These are phyloP conservation scores for Fusarium cyanostomum DNA, from an alignment of 2,329 filamentous ascomycete genomes.

Conservation along the genomic window DNA sequence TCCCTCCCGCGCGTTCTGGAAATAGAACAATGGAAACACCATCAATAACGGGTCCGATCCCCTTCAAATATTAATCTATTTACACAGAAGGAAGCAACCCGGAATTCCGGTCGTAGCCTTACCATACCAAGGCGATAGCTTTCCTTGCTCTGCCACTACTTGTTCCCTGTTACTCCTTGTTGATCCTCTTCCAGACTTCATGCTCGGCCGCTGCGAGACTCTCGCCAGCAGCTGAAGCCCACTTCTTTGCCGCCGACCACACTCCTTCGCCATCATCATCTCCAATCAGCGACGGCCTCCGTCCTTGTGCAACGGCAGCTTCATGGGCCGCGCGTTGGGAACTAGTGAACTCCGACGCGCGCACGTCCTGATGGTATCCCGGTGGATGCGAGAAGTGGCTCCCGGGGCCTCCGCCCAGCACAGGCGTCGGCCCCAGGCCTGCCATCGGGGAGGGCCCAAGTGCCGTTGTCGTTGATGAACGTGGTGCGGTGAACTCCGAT, in stretches of 20 bases:
- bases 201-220: slow-evolving; percentile 67
- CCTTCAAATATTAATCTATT: slow-evolving; percentile 40
- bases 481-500: slow-evolving; percentile 54
- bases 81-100: slow-evolving; percentile 33
- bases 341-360: slow-evolving; percentile 61
- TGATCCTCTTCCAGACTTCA: slow-evolving; percentile 71
- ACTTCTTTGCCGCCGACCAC: slow-evolving; percentile 67
- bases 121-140: slow-evolving; percentile 16
- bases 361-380: slow-evolving; percentile 66
- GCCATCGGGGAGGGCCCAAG: slow-evolving; percentile 41
- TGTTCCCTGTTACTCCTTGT: slow-evolving; percentile 57
- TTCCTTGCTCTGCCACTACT: slow-evolving; percentile 2
- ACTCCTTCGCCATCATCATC: slow-evolving; percentile 56
- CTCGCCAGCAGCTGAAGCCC: slow-evolving; percentile 65
- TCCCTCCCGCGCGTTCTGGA: slow-evolving; percentile 32
- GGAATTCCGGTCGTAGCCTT: slow-evolving; percentile 32
- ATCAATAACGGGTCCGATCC: slow-evolving; percentile 26
- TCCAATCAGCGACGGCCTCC: slow-evolving; percentile 31
- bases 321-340: slow-evolving; percentile 57
- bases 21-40: slow-evolving; percentile 42
- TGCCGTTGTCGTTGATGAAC: slow-evolving; percentile 56
- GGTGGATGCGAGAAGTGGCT: slow-evolving; percentile 57
- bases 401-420: slow-evolving; percentile 40
- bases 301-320: slow-evolving; percentile 43
- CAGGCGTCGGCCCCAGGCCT: slow-evolving; percentile 39